Conservation (phyloP, 306 rosid species). For the Rosa rugosa region DNA sequence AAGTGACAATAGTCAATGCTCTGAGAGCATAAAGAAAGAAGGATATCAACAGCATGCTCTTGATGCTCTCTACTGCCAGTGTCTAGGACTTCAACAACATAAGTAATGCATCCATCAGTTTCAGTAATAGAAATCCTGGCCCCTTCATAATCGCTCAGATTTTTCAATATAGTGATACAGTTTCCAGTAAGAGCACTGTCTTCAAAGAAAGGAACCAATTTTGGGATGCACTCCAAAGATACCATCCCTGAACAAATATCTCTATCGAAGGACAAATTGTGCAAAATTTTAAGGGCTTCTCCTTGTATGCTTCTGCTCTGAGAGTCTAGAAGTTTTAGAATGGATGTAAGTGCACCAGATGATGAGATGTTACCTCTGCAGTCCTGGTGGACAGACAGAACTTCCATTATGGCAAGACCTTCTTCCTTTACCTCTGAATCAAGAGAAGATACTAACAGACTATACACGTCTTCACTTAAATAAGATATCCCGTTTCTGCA, state of each 20-base stretch:
- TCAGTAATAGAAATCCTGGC: conserved; percentile 56
- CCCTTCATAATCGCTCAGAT: conserved; percentile 52
- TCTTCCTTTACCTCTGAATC: conserved; percentile 58
- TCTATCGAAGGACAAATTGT: conserved; percentile 51
- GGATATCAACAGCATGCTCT: conserved; percentile 68
- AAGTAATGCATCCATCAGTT: conserved; percentile 74
- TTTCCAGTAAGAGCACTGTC: conserved; percentile 40
- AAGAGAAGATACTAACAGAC: conserved; percentile 51
- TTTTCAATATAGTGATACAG: conserved; percentile 58
- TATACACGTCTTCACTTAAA: conserved; percentile 50
- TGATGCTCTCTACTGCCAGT: conserved; percentile 56
- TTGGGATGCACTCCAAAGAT: conserved; percentile 57
- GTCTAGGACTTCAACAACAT: conserved; percentile 56
- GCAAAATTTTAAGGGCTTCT: conserved; percentile 43
- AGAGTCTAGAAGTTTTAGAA: conserved; percentile 52
- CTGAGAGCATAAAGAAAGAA: conserved; percentile 73
- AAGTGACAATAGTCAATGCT: conserved; percentile 53
- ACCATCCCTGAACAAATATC: conserved; percentile 46
- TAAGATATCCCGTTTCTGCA: conserved; percentile 48
- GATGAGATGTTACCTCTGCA: conserved; percentile 43
- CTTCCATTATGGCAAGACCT: conserved; percentile 66
- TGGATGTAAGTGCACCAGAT: conserved; percentile 51
- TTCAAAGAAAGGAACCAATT: conserved; percentile 55
- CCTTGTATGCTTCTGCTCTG: conserved; percentile 47
- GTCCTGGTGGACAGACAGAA: conserved; percentile 46